A percentile compares a stretch with the other conserved stretches of the same genome.
Conservation (phyloP, 2,329 filamentous ascomycete genomes). For the Scedosporium boydii region DNA sequence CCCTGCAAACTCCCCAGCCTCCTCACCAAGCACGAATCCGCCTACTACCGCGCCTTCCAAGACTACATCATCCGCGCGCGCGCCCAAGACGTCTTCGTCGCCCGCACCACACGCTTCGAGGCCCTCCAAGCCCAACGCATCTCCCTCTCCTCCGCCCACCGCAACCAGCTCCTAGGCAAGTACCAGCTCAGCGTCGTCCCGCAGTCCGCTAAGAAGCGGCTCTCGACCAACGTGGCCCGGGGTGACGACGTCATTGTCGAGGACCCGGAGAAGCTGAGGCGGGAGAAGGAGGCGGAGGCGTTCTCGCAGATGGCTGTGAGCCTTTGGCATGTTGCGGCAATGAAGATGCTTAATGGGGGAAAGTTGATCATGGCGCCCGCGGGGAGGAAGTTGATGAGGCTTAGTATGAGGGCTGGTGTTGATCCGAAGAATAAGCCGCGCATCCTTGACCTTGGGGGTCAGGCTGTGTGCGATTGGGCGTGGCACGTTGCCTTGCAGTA, state of each 20-base stretch:
- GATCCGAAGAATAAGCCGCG: slow-evolving; percentile 43
- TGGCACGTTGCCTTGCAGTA: slow-evolving; percentile 88
- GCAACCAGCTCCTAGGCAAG: slow-evolving; percentile 75
- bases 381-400: slow-evolving; percentile 13
- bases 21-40: slow-evolving; percentile 54
- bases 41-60: slow-evolving; percentile 84
- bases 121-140: slow-evolving; percentile 76
- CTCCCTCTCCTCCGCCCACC: slow-evolving; percentile 61
- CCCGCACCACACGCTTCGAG: slow-evolving; percentile 78
- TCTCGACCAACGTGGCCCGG: slow-evolving; percentile 63
- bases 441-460: slow-evolving; percentile 80
- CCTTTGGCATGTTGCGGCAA: slow-evolving; percentile 52
- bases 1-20: slow-evolving; percentile 42
- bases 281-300: slow-evolving; percentile 73
- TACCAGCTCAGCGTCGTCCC: slow-evolving; percentile 66
- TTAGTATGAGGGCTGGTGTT: background rate
- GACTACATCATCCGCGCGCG: slow-evolving; percentile 59
- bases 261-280: slow-evolving; percentile 52
- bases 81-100: slow-evolving; percentile 68
- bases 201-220: slow-evolving; percentile 60
- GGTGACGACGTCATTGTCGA: slow-evolving; percentile 57
- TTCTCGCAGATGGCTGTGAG: slow-evolving; percentile 58
- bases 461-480: slow-evolving; percentile 83
- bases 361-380: slow-evolving; percentile 55
- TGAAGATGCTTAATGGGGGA: slow-evolving; percentile 54